Evolutionary conservation across 768 basidiomycete species (phyloP), one percentile per base, ranked within the genome.

Genomic region (Auricularia auricula-judae): DNA sequence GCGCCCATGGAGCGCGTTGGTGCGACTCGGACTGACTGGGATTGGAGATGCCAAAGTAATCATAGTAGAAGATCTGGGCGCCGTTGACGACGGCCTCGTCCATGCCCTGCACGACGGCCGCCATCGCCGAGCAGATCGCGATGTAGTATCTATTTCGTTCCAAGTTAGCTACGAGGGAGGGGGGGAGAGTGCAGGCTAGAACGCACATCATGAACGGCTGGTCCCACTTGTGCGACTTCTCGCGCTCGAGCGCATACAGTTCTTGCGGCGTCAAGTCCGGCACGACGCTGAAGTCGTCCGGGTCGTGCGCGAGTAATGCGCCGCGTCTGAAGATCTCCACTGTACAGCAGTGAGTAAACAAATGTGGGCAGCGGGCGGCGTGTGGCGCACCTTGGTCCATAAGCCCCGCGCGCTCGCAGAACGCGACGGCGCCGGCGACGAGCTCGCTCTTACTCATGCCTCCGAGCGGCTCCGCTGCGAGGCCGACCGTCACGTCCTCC

Each of bases 151-250:
- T 54, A 18, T 8, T 54, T 54, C 7, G 12, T 54, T 54, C 7
- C 29, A n/a, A 7, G 53, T 54, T 29, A 54, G 8, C 18, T 7
- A 1, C 53, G 29, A 7, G 8, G n/a, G 18, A 12, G 29, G 2
- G 1, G 44, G 62, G 3, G 3, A 5, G 16, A 7, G 36, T 14
- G 16, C 18, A 33, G 23, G 3, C 12, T 8, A 43, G 36, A 7
- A 8, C 39, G 12, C 21, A 72, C 14, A 76, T 65, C 63, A 66
- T 70, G 44, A 47, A 64, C 1, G 74, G 68, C 44, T 74, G 72
- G 14, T 69, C 66, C 74, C 73, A 77, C 43, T 72, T 71, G 68
- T 72, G 70, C 18, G 67, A 70, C 56, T 63, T 63, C 67, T 76
- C 74, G 23, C 70, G 56, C 56, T 59, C 23, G 4, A 59, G 34